Evolutionary conservation across 495 filamentous ascomycete genomes (phyloP), one percentile per base, ranked within the genome.

Genomic region (Penicillium flavigenum): DNA sequence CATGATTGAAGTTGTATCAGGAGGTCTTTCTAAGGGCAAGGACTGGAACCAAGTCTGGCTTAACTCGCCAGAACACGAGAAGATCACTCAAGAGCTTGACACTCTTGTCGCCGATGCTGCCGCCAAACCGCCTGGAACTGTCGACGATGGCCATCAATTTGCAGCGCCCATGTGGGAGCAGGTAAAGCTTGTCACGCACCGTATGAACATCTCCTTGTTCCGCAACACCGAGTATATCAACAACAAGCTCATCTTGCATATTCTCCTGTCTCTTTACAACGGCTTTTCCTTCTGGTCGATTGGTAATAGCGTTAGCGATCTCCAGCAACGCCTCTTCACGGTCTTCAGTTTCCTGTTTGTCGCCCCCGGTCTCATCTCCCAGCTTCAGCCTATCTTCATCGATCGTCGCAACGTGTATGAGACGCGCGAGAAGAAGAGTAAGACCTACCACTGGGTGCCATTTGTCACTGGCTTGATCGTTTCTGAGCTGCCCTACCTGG

Each of bases 1-100:
- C 84, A 95, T 96, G 88, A 78, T 96, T 41, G 89, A 94, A 61
- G 87, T 88, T 53, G 92, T 91, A 49, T 63, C 69, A 7, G 67
- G 71, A 9, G 34, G 59, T 27, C 59, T 68, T 16, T 24, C 24
- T 24, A 24, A 71, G 17, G 65, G 61, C 34, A 64, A 77, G n/a
- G 76, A 86, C 62, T 88, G 86, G 86, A 75, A 81, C 61, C 71
- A 84, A 41, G 77, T 85, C 58, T 88, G 86, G 86, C 68, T 75
- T 4, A 24, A 24, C 24, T 24, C 24, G 24, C 62, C 78, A 5
- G 76, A 85, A 41, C 65, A 72, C 24, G 4, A 24, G 24, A 24
- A 24, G 24, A 24, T 27, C 62, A 67, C 32, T 10, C 57, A 76
- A 14, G 82, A 88, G 57, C 83, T 87, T 26, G 74, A 83, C 47